phyloP scores from a whole-genome alignment of 805 yeast species.

The Yamadazyma insecticola region DNA sequence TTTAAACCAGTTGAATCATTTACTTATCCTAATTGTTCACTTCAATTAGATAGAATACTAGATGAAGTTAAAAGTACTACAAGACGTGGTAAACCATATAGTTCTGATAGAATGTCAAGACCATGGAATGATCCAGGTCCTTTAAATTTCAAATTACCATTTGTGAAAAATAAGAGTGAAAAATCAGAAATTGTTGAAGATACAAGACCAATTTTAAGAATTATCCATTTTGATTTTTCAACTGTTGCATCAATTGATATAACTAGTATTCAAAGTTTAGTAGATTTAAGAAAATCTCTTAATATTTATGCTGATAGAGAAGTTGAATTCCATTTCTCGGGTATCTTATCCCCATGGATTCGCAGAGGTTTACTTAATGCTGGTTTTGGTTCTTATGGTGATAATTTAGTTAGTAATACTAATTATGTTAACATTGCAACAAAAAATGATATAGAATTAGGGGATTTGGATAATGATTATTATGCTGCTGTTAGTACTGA shows the following conservation, averaged over 20 bases:
- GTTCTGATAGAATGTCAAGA: slow-evolving; percentile 48
- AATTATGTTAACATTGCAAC: slow-evolving; percentile 39
- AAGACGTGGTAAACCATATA: slow-evolving; percentile 51
- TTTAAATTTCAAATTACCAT: slow-evolving; percentile 33
- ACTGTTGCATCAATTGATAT: slow-evolving; percentile 72
- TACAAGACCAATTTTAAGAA: slow-evolving; percentile 60
- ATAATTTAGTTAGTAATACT: slow-evolving; percentile 32
- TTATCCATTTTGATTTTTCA: slow-evolving; percentile 78
- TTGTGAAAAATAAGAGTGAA: slow-evolving; percentile 15
- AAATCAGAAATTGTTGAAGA: slow-evolving; percentile 22
- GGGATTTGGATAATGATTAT: slow-evolving; percentile 25
- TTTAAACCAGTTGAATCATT: slow-evolving; percentile 79
- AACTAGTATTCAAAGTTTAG: slow-evolving; percentile 72
- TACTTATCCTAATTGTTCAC: slow-evolving; percentile 75
- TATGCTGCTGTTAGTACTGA: slow-evolving; percentile 57
- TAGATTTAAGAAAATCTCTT: slow-evolving; percentile 70
- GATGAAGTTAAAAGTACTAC: slow-evolving; percentile 64
- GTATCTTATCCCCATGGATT: slow-evolving; percentile 83
- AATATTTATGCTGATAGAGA: slow-evolving; percentile 73
- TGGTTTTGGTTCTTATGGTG: slow-evolving; percentile 67
- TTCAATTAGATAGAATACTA: slow-evolving; percentile 63
- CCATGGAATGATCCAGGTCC: slow-evolving; percentile 94
- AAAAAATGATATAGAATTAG: slow-evolving; percentile 27
- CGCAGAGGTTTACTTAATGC: slow-evolving; percentile 68
- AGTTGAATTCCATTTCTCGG: slow-evolving; percentile 86